Conservation (phyloP, 371 early-diverging fungal species). For the Blakeslea trispora region DNA sequence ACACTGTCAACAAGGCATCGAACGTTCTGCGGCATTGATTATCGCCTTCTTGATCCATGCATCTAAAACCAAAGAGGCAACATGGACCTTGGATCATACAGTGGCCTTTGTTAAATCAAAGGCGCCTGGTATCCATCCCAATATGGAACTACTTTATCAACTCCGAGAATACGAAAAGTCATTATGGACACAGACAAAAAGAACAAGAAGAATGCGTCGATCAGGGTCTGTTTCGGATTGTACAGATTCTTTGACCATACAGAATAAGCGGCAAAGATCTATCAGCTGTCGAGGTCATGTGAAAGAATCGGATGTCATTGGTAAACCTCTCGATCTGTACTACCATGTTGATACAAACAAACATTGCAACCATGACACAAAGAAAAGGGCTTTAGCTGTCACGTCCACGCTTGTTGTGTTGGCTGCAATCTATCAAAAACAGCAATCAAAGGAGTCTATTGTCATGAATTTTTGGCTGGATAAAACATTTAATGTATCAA, state of each 20-base stretch:
- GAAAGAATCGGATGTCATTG: too few relatives aligned
- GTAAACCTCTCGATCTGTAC: too few relatives aligned
- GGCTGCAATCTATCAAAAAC: not conserved
- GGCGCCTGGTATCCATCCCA: constrained; percentile 36
- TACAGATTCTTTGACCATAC: not conserved
- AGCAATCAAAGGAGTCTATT: not conserved
- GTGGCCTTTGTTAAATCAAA: constrained; percentile 29
- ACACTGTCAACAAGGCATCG: constrained; percentile 37
- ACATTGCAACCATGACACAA: too few relatives aligned
- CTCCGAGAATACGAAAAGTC: constrained; percentile 32
- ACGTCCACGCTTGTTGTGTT: not conserved
- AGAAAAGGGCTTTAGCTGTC: not conserved
- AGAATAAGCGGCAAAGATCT: not conserved
- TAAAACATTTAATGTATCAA: too few relatives aligned
- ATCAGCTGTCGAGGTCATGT: not conserved
- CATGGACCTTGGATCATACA: constrained; percentile 25
- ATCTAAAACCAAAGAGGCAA: constrained; percentile 13
- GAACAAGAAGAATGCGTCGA: not conserved
- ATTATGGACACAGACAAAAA: constrained; percentile 1
- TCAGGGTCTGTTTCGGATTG: constrained; percentile 10
- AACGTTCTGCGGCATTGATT: constrained; percentile 36
- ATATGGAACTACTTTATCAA: constrained; percentile 39
- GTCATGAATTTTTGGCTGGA: not conserved
- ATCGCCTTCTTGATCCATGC: constrained; percentile 31
- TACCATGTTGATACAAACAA: not conserved